Evolutionary conservation across 108 stramenopile species (phyloP).

Genomic region (Asterionellopsis glacialis): DNA sequence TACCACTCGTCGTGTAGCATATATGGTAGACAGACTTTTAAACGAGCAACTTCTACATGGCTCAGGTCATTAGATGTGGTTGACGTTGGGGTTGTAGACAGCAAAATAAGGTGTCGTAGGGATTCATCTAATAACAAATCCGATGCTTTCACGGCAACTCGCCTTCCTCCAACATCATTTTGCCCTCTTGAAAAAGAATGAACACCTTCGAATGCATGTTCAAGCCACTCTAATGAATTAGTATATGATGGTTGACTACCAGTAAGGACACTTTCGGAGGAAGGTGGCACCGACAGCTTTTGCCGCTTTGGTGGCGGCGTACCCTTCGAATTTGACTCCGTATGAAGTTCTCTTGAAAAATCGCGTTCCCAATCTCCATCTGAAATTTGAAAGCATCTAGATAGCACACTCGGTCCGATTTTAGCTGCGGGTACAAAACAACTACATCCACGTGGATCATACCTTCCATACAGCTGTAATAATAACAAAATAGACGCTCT

Average conservation of each 20-base stretch:
- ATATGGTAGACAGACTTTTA: not conserved
- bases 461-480: not conserved
- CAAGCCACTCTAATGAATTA: constrained; percentile 1
- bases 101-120: not conserved
- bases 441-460: constrained; percentile 1
- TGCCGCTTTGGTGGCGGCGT: too few relatives aligned
- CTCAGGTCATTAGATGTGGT: not conserved
- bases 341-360: not conserved
- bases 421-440: not conserved
- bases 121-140: not conserved
- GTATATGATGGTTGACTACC: not conserved
- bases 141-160: not conserved
- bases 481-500: constrained; percentile 1
- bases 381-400: constrained; percentile 1
- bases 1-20: constrained; percentile 2
- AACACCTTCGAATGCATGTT: not conserved
- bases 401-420: not conserved
- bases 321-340: too few relatives aligned
- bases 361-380: constrained; percentile 1
- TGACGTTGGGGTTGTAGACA: not conserved
- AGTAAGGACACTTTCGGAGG: too few relatives aligned
- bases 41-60: not conserved
- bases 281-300: too few relatives aligned
- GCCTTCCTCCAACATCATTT: not conserved
- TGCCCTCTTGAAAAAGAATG: not conserved